Evolutionary conservation across 2,329 filamentous ascomycete species (phyloP), one percentile per base, ranked within the genome.

Genomic region (Cladophialophora bantiana): DNA sequence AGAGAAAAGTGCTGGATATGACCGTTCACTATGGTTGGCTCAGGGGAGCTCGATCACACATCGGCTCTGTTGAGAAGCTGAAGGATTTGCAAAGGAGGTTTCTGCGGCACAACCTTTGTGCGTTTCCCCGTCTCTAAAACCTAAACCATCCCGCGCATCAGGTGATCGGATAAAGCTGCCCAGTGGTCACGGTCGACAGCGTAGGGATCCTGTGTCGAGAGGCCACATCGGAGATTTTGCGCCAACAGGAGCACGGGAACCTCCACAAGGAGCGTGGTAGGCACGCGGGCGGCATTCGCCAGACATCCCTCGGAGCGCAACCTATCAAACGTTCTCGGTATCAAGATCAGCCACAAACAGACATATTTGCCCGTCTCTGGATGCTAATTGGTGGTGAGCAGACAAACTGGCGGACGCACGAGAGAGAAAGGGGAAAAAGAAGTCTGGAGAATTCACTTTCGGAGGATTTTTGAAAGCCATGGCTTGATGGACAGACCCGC

Each of bases 271-370:
- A 50, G 26, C 18, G 45, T 50, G 45, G 45, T 50, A 18, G 45
- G 18, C 45, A 50, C 45, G 31, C 53, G 53, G 32, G 35, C 58
- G 31, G 50, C 18, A 62, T 54, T 42, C 59, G 35, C 53, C 61
- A 50, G 53, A 18, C 31, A 36, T 34, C 18, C 50, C 20, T 20
- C 38, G 38, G 52, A 66, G 59, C 59, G 32, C 55, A 35, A 62
- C 64, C 50, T 62, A 57, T 58, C 64, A 58, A 59, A 62, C 59
- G 50, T 42, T 32, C 50, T n/a, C 36, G 35, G 66, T 65, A 31
- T 65, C 66, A 65, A 31, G 42, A 59, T 65, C 62, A 66, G 63
- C 63, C 63, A 61, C 60, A 15, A 52, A 42, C 26, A 40, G 54
- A 42, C 26, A 52, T 35, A 53, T 63, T 64, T 62, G 56, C 18